Percentiles rank a stretch among this genome's conserved stretches.
These are phyloP conservation scores for Dorcoceras hygrometricum DNA, from an alignment of 257 asterid genomes.

Conservation along the genomic window DNA sequence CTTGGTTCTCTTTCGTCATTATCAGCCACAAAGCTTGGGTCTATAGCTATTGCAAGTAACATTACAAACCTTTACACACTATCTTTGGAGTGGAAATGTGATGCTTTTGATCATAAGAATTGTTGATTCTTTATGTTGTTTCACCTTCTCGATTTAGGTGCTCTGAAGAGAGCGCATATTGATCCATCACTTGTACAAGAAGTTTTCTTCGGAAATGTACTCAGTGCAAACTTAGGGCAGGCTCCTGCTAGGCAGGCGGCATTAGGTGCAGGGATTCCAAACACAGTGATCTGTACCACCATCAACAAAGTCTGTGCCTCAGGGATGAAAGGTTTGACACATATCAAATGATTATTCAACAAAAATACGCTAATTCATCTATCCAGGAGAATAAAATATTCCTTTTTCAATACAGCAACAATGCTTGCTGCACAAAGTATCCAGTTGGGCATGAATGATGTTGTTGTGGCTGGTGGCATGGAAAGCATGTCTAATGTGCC, in stretches of 20 bases:
- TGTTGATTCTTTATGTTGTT: slow-evolving; percentile 2
- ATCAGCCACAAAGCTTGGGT: slow-evolving; percentile 94
- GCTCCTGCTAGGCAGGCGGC: slow-evolving; percentile 99
- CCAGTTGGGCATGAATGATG: slow-evolving; percentile 88
- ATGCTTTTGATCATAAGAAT: neutral
- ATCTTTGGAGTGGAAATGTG: slow-evolving; percentile 3
- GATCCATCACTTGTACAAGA: slow-evolving; percentile 93
- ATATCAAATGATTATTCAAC: slow-evolving; percentile 12
- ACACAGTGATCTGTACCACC: slow-evolving; percentile 82
- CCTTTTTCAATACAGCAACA: slow-evolving; percentile 59
- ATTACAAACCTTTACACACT: slow-evolving; percentile 15
- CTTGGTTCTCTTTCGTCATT: slow-evolving; percentile 91
- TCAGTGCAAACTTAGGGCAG: slow-evolving; percentile 96
- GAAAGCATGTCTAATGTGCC: slow-evolving; percentile 99
- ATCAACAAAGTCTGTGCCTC: slow-evolving; percentile 99
- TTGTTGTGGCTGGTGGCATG: slow-evolving; percentile 99
- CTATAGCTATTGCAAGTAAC: slow-evolving; percentile 85
- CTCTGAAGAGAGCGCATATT: slow-evolving; percentile 82
- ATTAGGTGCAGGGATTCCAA: slow-evolving; percentile 92
- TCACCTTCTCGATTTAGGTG: slow-evolving; percentile 48
- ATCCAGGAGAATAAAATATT: slow-evolving; percentile 12
- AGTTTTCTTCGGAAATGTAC: slow-evolving; percentile 92
- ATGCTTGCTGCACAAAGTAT: slow-evolving; percentile 93
- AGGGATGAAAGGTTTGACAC: slow-evolving; percentile 83
- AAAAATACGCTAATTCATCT: neutral